These are phyloP conservation scores for Aureobasidium musti DNA, from an alignment of 2,329 filamentous ascomycete genomes.

Conservation along the genomic window DNA sequence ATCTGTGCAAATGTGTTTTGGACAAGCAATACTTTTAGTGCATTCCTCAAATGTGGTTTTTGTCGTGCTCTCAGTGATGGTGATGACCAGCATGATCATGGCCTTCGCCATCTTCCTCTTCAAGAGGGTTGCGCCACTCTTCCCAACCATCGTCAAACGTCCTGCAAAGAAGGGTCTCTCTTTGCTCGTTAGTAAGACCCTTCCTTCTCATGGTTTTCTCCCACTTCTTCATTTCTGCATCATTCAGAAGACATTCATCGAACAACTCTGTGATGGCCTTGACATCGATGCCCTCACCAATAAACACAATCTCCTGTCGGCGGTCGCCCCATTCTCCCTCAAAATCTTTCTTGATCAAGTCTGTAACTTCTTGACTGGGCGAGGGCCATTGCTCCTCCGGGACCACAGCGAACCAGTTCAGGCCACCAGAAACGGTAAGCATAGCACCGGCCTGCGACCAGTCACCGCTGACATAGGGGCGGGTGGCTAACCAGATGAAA, in stretches of 20 bases:
- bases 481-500: slow-evolving; percentile 61
- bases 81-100: slow-evolving; percentile 33
- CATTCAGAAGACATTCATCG: slow-evolving; percentile 63
- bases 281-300: slow-evolving; percentile 64
- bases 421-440: slow-evolving; percentile 60
- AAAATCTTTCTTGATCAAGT: slow-evolving; percentile 55
- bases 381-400: slow-evolving; percentile 54
- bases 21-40: neutral
- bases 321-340: slow-evolving; percentile 64
- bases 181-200: slow-evolving; percentile 24
- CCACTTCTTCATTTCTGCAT: slow-evolving; percentile 55
- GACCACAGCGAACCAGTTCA: slow-evolving; percentile 62
- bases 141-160: slow-evolving; percentile 42
- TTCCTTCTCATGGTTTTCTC: slow-evolving; percentile 43
- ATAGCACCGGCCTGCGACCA: slow-evolving; percentile 68
- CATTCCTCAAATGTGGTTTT: neutral
- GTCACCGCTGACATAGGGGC: slow-evolving; percentile 58
- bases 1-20: neutral
- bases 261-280: slow-evolving; percentile 55
- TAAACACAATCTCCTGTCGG: slow-evolving; percentile 72
- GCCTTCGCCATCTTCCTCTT: slow-evolving; percentile 33
- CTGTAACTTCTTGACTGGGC: slow-evolving; percentile 51
- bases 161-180: slow-evolving; percentile 44
- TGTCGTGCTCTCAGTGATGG: slow-evolving; percentile 3
- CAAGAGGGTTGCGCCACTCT: slow-evolving; percentile 35